Percentiles rank a stretch among this genome's conserved stretches.
Evolutionary conservation across 768 basidiomycete species (phyloP).

Genomic region (Gloeopeniophorella convolvens): DNA sequence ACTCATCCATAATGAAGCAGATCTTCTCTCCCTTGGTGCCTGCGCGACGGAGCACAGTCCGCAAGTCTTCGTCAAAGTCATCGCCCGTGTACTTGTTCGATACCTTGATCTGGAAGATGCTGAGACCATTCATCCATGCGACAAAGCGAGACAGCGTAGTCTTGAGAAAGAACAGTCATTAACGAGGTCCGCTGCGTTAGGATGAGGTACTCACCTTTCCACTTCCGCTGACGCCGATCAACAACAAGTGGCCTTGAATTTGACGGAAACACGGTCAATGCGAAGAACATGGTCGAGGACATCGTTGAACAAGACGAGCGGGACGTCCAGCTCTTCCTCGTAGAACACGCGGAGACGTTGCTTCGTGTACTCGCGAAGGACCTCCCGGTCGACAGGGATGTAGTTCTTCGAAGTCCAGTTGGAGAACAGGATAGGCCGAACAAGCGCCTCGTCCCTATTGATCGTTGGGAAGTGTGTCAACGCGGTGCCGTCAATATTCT

Average conservation of each 20-base stretch:
- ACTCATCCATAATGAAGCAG: slow-evolving; percentile 99
- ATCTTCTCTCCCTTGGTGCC: slow-evolving; percentile 99
- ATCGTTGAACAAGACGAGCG: slow-evolving; percentile 96
- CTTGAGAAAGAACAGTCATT: slow-evolving; percentile 36
- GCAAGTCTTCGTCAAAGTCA: slow-evolving; percentile 96
- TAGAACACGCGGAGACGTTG: slow-evolving; percentile 97
- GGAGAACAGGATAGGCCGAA: slow-evolving; percentile 90
- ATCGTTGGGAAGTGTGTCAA: slow-evolving; percentile 92
- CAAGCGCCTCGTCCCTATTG: slow-evolving; percentile 77
- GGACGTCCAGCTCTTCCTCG: slow-evolving; percentile 97
- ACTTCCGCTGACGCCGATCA: slow-evolving; percentile 97
- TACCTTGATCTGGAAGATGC: slow-evolving; percentile 99
- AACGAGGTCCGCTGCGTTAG: too few relatives aligned
- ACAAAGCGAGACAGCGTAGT: slow-evolving; percentile 97
- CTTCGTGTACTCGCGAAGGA: slow-evolving; percentile 92
- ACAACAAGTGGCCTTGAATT: slow-evolving; percentile 89
- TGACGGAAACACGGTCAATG: slow-evolving; percentile 99
- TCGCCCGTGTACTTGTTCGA: slow-evolving; percentile 99
- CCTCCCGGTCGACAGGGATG: slow-evolving; percentile 89
- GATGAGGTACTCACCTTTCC: slow-evolving; percentile 68
- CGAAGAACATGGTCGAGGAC: slow-evolving; percentile 96
- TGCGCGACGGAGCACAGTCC: slow-evolving; percentile 88
- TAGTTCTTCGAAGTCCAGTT: slow-evolving; percentile 99
- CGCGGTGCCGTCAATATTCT: slow-evolving; percentile 78
- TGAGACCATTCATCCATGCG: slow-evolving; percentile 99